Conservation (phyloP, 768 basidiomycete species). For the Mycena epipterygia region DNA sequence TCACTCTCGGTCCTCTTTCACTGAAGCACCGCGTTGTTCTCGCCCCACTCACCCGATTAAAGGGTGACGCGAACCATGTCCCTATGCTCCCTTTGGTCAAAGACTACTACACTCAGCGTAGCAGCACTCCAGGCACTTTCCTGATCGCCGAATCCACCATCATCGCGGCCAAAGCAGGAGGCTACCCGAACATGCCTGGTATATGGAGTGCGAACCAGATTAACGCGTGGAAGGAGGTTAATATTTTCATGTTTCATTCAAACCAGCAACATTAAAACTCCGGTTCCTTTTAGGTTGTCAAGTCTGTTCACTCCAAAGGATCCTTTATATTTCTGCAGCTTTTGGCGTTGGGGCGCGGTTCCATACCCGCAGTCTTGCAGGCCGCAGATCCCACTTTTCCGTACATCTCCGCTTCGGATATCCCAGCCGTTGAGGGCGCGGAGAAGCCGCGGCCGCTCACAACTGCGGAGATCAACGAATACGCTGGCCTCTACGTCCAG, state of each 20-base stretch:
- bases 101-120: too few species aligned
- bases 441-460: not conserved
- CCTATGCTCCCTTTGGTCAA: too few species aligned
- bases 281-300: conserved; percentile 47
- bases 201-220: too few species aligned
- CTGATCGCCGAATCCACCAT: too few species aligned
- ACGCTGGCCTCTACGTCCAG: not conserved
- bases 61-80: conserved; percentile 37
- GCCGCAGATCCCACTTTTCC: conserved; percentile 36
- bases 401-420: conserved; percentile 32
- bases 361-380: conserved; percentile 35
- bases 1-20: conserved; percentile 43
- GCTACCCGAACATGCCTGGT: too few species aligned
- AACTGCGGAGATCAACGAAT: not conserved
- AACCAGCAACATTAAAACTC: conserved; percentile 48
- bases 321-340: conserved; percentile 62
- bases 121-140: too few species aligned
- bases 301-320: conserved; percentile 58
- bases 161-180: too few species aligned
- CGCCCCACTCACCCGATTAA: conserved; percentile 51
- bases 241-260: conserved; percentile 45
- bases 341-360: conserved; percentile 63
- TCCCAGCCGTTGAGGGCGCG: not conserved
- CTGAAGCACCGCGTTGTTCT: conserved; percentile 53
- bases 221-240: too few species aligned